Evolutionary conservation across 306 rosid species (phyloP), one percentile per base, ranked within the genome.

Genomic region (Vicia sativa): DNA sequence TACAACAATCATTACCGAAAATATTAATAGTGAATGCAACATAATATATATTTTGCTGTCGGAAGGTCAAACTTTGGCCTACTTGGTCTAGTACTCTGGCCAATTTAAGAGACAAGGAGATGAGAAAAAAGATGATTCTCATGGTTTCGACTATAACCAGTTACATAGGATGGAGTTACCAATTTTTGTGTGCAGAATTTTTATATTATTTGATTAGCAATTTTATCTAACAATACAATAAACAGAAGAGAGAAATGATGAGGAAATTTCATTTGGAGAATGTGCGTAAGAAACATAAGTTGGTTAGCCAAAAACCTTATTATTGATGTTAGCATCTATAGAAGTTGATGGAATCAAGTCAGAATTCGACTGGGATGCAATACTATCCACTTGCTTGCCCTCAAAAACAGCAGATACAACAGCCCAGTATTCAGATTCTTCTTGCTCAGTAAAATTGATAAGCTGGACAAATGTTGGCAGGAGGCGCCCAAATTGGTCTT

Each of bases 401-500:
- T 92, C 98, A 50, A 84, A 86, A 41, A 92, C 87, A 42, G 96
- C 98, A 25, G 96, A 86, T 38, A 89, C 84, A 53, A 84, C 84
- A 49, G 58, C 78, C 96, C 96, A 87, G 54, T 92, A 92, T 73
- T 89, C 93, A 48, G 85, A 84, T 80, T 92, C 91, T 83, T 92
- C 98, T 79, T 77, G 78, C 59, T 90, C 96, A 12, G 88, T 90
- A 74, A 92, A 90, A 74, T 92, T 85, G 87, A 92, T 86, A 74
- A 92, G 82, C 80, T 92, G 96, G 65, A 92, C 84, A 82, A 92
- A 87, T 62, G 96, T 92, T 38, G 96, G 91, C 49, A 92, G 80
- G 64, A 92, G 80, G 67, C 98, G 87, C 48, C 96, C 98, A 80
- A 86, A 92, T 72, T 87, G 98, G 70, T 92, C 96, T 90, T 87